Evolutionary conservation across 78 protist species (phyloP).

Genomic region (Polysphondylium violaceum): DNA sequence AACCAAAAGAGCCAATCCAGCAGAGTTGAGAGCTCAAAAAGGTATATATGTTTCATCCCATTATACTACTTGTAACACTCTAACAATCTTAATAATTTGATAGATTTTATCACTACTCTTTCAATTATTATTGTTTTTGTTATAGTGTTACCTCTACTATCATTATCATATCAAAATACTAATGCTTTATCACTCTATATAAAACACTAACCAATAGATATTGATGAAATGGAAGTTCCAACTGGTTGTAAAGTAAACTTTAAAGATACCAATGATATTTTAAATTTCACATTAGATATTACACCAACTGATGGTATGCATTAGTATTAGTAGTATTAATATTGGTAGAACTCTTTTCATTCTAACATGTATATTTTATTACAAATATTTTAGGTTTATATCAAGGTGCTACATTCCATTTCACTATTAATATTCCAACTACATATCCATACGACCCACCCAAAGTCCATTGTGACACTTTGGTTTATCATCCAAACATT

Average conservation of each 20-base stretch:
- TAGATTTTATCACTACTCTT: too few relatives aligned
- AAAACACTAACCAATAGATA: slow-evolving; percentile 5
- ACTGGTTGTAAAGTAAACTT: slow-evolving; percentile 46
- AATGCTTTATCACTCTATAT: neutral
- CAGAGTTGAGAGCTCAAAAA: slow-evolving; percentile 83
- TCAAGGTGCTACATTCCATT: slow-evolving; percentile 75
- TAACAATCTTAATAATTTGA: neutral
- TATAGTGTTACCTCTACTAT: neutral
- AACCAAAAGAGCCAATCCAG: slow-evolving; percentile 70
- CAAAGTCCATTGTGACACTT: slow-evolving; percentile 88
- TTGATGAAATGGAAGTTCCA: slow-evolving; percentile 80
- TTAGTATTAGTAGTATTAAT: neutral
- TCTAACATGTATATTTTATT: neutral
- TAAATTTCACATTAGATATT: slow-evolving; percentile 76
- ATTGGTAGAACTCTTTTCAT: neutral
- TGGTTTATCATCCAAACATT: slow-evolving; percentile 93
- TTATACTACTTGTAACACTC: neutral
- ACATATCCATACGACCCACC: slow-evolving; percentile 85
- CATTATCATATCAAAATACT: neutral
- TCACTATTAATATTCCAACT: slow-evolving; percentile 80
- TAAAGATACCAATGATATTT: slow-evolving; percentile 81
- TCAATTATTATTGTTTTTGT: too few relatives aligned
- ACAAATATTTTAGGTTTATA: slow-evolving; percentile 48
- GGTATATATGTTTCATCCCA: slow-evolving; percentile 12
- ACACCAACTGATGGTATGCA: slow-evolving; percentile 80